phyloP scores from a whole-genome alignment of 305 asterid species.

The Fraxinus baroniana region DNA sequence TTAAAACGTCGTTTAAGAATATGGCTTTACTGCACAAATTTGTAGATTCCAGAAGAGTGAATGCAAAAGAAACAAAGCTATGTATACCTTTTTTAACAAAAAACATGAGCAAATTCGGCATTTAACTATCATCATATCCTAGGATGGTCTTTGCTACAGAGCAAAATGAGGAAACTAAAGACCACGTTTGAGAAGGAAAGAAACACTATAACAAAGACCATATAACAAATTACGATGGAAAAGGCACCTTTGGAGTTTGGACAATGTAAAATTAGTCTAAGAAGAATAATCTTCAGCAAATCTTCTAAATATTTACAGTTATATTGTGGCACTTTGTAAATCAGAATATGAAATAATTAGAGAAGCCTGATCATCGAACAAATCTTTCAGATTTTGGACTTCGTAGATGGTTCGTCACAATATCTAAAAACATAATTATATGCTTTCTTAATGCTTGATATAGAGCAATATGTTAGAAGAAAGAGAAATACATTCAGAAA shows the following conservation, averaged over 20 bases:
- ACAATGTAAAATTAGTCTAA: background rate
- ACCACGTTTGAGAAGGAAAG: background rate
- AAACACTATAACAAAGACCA: background rate
- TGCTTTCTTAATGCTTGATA: background rate
- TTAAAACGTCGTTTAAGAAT: background rate
- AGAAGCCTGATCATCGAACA: background rate
- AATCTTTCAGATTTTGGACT: background rate
- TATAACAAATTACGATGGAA: background rate
- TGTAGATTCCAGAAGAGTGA: background rate
- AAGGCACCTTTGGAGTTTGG: background rate
- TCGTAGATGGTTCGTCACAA: background rate
- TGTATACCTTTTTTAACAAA: background rate
- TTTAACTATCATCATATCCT: background rate
- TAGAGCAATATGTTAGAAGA: background rate
- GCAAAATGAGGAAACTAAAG: background rate
- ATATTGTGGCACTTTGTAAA: background rate
- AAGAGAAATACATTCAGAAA: background rate
- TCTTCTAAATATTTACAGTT: background rate
- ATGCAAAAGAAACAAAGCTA: background rate
- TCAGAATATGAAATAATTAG: background rate
- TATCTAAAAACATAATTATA: background rate
- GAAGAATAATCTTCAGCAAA: background rate
- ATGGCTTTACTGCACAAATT: background rate
- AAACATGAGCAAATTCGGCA: background rate
- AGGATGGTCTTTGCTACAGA: background rate